phyloP scores from a whole-genome alignment of 805 yeast genomes.

The Candida maris region DNA sequence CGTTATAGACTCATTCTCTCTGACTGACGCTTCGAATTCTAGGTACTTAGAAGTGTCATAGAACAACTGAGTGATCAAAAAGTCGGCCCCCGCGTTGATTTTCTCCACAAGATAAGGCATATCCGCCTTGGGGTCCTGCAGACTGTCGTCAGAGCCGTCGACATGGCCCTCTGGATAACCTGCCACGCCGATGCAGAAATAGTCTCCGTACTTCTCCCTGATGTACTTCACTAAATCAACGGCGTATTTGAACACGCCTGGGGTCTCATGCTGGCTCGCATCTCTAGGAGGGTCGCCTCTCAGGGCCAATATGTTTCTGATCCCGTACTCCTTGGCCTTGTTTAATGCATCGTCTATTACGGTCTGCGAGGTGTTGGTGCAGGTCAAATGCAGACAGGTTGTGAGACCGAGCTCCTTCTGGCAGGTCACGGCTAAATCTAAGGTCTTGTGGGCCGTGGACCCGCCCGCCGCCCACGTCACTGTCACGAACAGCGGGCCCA shows the following conservation, averaged over 20 bases:
- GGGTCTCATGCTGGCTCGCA: constrained; percentile 42
- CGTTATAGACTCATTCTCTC: constrained; percentile 35
- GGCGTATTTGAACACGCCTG: constrained; percentile 66
- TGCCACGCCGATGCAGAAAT: constrained; percentile 93
- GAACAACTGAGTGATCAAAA: constrained; percentile 85
- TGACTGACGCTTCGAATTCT: constrained; percentile 53
- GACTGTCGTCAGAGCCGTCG: constrained; percentile 68
- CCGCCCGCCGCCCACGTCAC: constrained; percentile 99
- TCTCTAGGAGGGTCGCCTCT: constrained; percentile 96
- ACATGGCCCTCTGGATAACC: constrained; percentile 98
- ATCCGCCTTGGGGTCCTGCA: constrained; percentile 66
- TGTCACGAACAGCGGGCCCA: constrained; percentile 86
- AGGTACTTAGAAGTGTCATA: constrained; percentile 81
- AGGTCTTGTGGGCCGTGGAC: constrained; percentile 79
- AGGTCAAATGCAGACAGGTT: constrained; percentile 90
- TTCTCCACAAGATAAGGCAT: constrained; percentile 79
- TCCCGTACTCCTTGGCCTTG: constrained; percentile 71
- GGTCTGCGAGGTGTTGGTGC: constrained; percentile 82
- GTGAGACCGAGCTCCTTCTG: constrained; percentile 76
- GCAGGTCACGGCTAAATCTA: constrained; percentile 77
- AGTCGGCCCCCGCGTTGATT: constrained; percentile 92
- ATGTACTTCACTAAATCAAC: constrained; percentile 85
- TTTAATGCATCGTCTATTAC: constrained; percentile 77
- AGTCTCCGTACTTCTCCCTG: constrained; percentile 63
- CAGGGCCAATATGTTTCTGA: constrained; percentile 83